Conservation (phyloP, 2,329 filamentous ascomycete genomes). For the Cryphonectria naterciae region DNA sequence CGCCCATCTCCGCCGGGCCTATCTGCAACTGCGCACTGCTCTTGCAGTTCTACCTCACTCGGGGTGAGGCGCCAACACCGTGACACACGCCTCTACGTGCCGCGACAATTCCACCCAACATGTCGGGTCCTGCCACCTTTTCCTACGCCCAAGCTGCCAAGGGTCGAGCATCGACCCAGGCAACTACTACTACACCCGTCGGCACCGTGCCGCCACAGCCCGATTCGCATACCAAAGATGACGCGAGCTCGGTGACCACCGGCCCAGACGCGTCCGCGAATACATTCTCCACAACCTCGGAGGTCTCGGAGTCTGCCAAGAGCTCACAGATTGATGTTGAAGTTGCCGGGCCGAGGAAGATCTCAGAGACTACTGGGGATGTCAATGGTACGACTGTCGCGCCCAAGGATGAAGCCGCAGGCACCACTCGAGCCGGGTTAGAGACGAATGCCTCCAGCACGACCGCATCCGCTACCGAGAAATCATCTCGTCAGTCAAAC, state of each 20-base stretch:
- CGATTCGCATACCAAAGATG: constrained; percentile 41
- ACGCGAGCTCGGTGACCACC: constrained; percentile 40
- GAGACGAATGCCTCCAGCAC: constrained; percentile 22
- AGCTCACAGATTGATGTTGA: constrained; percentile 33
- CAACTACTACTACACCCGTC: constrained; percentile 38
- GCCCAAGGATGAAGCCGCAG: constrained; percentile 37
- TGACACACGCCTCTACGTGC: constrained; percentile 12
- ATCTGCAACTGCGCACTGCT: constrained; percentile 24
- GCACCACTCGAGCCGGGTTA: constrained; percentile 29
- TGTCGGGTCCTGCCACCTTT: constrained; percentile 67
- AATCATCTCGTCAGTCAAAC: constrained; percentile 62
- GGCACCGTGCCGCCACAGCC: constrained; percentile 40
- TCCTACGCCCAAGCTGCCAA: constrained; percentile 97
- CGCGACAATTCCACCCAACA: constrained; percentile 34
- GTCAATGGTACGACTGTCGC: constrained; percentile 41
- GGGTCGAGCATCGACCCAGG: constrained; percentile 60
- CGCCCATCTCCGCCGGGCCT: constrained; percentile 22
- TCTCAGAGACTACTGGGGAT: constrained; percentile 35
- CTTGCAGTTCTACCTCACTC: constrained; percentile 22
- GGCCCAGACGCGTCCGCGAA: constrained; percentile 42
- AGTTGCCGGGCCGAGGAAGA: constrained; percentile 34
- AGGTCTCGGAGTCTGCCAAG: constrained; percentile 37
- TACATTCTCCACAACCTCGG: constrained; percentile 42
- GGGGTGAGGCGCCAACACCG: constrained; percentile 21
- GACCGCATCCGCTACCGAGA: constrained; percentile 33